Evolutionary conservation across 495 filamentous ascomycete genomes (phyloP), one percentile per base, ranked within the genome.

Genomic region (Penicillium egyptiacum): DNA sequence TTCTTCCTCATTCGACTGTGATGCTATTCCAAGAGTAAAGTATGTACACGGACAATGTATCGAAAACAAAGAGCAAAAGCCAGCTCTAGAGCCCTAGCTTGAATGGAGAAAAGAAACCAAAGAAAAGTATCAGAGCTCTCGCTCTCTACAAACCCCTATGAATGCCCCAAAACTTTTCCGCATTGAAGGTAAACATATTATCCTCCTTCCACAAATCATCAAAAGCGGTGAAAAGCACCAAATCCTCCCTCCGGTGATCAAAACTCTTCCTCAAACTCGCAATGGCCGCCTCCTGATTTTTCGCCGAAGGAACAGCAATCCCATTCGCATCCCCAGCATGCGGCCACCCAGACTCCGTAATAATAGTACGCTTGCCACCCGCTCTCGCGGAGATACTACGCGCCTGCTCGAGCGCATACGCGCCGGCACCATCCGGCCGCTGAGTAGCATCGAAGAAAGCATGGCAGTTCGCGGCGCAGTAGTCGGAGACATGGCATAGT

Each of bases 301-400:
- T 70, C 16, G 63, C 55, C 5, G 83, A 82, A 0, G 90, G 87
- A 1, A 90, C 79, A 23, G 89, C 89, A 20, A 59, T 54, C 0
- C 82, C 80, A 61, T 92, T 91, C 10, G 82, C 50, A 4, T 75
- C 56, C 4, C 92, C 91, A 26, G 50, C 63, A 64, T 76, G 70
- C 19, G 92, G 92, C 91, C 91, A 96, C n/a, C 92, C 92, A 2
- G 85, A 84, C 73, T 96, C 92, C 4, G 85, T 89, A 45, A 88
- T 83, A 22, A 87, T 63, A 11, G 79, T 77, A 4, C 70, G 72
- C 65, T 88, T 89, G 14, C 78, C 79, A 22, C 75, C 72, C n/a
- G 77, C 76, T 0, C 75, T 65, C 16, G 61, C 55, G 3, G 73
- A 72, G 39, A 96, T 80, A 26, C 75, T 75, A 19, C 73, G 68